Conservation (phyloP, 306 rosid genomes). For the Pterocarpus macrocarpus region DNA sequence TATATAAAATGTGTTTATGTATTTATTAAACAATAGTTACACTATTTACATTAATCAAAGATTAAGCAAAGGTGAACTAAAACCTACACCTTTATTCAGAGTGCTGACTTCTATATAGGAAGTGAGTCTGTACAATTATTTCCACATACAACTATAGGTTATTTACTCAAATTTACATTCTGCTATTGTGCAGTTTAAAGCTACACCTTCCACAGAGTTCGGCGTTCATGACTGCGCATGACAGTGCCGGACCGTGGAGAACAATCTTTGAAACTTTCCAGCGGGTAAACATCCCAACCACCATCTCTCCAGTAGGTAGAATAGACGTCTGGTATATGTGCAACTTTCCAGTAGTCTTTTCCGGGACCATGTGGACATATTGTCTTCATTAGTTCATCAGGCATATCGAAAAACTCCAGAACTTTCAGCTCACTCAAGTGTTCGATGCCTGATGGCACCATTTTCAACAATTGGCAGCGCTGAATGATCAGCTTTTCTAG, state of each 20-base stretch:
- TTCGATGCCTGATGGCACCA: slow-evolving; percentile 71
- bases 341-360: slow-evolving; percentile 61
- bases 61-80: slow-evolving; percentile 49
- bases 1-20: slow-evolving; percentile 2
- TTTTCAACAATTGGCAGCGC: slow-evolving; percentile 58
- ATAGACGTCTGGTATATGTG: slow-evolving; percentile 66
- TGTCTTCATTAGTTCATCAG: slow-evolving; percentile 61
- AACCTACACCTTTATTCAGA: slow-evolving; percentile 49
- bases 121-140: slow-evolving; percentile 4
- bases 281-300: slow-evolving; percentile 69
- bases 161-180: slow-evolving; percentile 10
- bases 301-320: slow-evolving; percentile 72
- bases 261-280: slow-evolving; percentile 52
- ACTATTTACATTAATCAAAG: not conserved
- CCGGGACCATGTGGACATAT: slow-evolving; percentile 57
- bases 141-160: not conserved
- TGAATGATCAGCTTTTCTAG: slow-evolving; percentile 68
- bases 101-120: slow-evolving; percentile 40
- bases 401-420: slow-evolving; percentile 74
- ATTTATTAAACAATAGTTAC: slow-evolving; percentile 13
- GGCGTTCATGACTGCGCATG: slow-evolving; percentile 53
- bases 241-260: slow-evolving; percentile 49
- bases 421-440: slow-evolving; percentile 58
- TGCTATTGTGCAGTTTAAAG: not conserved
- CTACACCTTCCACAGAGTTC: slow-evolving; percentile 52